These are phyloP conservation scores for Misopates orontium DNA, from an alignment of 257 asterid genomes.

Conservation along the genomic window DNA sequence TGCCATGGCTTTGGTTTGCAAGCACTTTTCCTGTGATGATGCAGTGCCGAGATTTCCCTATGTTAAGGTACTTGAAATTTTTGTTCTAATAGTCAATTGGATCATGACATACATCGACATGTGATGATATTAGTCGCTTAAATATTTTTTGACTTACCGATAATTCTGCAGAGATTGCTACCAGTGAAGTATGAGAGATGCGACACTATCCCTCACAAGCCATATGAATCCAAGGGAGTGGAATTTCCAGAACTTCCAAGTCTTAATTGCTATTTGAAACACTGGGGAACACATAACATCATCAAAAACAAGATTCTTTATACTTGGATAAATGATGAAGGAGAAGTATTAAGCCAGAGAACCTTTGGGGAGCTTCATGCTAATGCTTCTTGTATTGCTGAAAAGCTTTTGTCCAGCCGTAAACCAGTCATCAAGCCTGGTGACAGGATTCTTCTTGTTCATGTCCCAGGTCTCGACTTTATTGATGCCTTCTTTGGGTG, in stretches of 20 bases:
- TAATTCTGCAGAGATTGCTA: constrained; percentile 60
- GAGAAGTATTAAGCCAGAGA: constrained; percentile 46
- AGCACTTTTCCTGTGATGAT: constrained; percentile 57
- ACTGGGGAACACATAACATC: constrained; percentile 65
- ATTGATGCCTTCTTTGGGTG: constrained; percentile 87
- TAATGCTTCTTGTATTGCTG: constrained; percentile 68
- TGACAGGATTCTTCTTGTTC: constrained; percentile 73
- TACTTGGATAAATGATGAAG: constrained; percentile 76
- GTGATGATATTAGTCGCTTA: neutral
- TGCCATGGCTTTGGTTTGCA: constrained; percentile 56
- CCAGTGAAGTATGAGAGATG: constrained; percentile 38
- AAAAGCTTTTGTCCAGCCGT: constrained; percentile 60
- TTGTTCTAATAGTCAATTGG: constrained; percentile 1
- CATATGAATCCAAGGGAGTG: constrained; percentile 50
- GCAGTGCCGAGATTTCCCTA: constrained; percentile 63
- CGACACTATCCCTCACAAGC: constrained; percentile 41
- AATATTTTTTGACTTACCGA: constrained; percentile 12
- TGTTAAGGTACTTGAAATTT: constrained; percentile 57
- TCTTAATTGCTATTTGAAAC: constrained; percentile 65
- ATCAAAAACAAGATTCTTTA: constrained; percentile 56
- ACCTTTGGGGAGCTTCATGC: constrained; percentile 61
- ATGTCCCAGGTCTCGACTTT: constrained; percentile 81
- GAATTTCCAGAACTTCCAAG: constrained; percentile 61
- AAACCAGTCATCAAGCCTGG: constrained; percentile 66
- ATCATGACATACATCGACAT: neutral